Evolutionary conservation across 208 protist genomes (phyloP), one percentile per base, ranked within the genome.

Genomic region (Tetramitus jugosus): DNA sequence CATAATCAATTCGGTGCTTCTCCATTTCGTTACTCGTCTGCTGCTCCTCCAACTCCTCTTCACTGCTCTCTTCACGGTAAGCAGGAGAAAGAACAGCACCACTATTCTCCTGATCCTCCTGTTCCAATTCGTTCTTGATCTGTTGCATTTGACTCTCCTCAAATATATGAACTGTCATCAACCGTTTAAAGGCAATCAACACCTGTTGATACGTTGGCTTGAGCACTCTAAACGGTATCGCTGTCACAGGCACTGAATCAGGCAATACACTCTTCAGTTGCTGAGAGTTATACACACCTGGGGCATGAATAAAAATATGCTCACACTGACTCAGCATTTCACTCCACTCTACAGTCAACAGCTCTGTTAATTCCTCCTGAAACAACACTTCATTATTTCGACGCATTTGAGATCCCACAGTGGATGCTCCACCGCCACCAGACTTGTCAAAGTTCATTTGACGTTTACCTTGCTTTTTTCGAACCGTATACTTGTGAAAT

Each of bases 401-500:
- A n/a, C 91, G 86, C 39, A 95, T 93, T 77, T 90, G 85, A 0
- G 89, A 92, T 26, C 91, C 91, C 8, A 88, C 84, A 60, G 89
- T 92, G 78, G 87, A 84, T 77, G 88, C 93, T 62, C 86, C 90
- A 42, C 87, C 86, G n/a, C n/a, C n/a, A n/a, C 62, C 62, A 29
- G 62, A 29, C 29, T 69, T 13, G 26, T 89, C 88, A 74, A 88
- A 87, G 23, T 81, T 90, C 1, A 90, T 91, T 80, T 95, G 91
- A 77, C 91, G 90, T 37, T 90, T 89, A 29, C 91, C 91, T 80
- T 95, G 91, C 80, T 95, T 95, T 76, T 95, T 95, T 35, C 91
- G 88, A 71, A 92, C 87, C 3, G 93, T 89, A 76, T 95, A 95
- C n/a, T 91, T 86, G 81, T 92, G 88, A 56, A 93, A 94, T 0